Base-by-base conservation (phyloP, 805 yeast species). In the Ogataea paraovalis region DNA sequence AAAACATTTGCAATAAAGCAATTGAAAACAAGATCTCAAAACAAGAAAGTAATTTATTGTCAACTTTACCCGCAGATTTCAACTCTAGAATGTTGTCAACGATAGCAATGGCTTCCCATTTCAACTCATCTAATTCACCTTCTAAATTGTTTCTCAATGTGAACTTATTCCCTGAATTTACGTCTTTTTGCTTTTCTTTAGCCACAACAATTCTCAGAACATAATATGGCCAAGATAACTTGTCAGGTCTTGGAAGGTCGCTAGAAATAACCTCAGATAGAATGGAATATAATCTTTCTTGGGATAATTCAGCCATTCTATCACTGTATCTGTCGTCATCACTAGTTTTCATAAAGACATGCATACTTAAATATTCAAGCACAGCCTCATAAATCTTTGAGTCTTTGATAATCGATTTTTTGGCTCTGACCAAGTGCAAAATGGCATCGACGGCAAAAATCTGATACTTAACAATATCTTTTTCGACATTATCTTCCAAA, bases 1-100 rank as follows among this genome's bases (percentile, higher is more conserved):
- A 70, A 60, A 83, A 90, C 30, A 91, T 72, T 62, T 89, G 96
- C 13, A 92, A 61, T 20, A 90, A 65, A 3, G 84, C 83, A 76
- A 87, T 79, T 0, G 96, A 84, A 47, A 87, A 78, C 40, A 92
- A 69, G 33, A 87, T 68, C 64, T 89, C 95, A 59, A 92, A 84
- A 39, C 51, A 83, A 61, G 54, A 79, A 77, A 48, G 33, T 62
- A 39, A 50, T 52, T 68, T 41, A 21, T 38, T 36, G 42, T 59
- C 64, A 8, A 51, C 42, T 3, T 57, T 61, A 22, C 23, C 55
- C 4, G 72, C 56, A 30, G 52, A 60, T 43, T 72, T 64, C 47
- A 68, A 62, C 22, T 66, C 59, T 50, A 66, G 63, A 20, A 80
- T 72, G 44, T 70, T 67, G 18, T 68, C 68, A 42, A 89, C 68